Conservation (phyloP, 2,329 filamentous ascomycete species). For the Chaetomiaceae sp. region DNA sequence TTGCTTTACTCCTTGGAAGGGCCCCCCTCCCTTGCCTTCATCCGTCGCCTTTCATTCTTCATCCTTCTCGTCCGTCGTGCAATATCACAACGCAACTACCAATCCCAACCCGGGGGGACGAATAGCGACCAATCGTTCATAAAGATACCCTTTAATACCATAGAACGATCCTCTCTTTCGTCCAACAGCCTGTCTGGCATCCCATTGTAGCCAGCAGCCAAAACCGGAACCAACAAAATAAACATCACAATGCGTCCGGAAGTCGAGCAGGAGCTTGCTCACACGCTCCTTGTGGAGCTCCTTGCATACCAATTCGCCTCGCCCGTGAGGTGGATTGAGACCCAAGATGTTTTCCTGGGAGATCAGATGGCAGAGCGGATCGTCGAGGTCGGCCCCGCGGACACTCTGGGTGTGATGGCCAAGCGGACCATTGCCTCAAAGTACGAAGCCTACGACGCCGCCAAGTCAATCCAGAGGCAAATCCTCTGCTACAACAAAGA, state of each 20-base stretch:
- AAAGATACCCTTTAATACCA: conserved; percentile 2
- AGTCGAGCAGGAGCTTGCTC: conserved; percentile 97
- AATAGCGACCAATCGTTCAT: neutral
- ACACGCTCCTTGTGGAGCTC: conserved; percentile 96
- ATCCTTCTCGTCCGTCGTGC: neutral
- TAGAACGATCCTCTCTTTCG: neutral
- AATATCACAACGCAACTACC: neutral
- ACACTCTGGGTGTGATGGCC: conserved; percentile 96
- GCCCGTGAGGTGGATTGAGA: conserved; percentile 99
- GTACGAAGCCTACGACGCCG: conserved; percentile 97
- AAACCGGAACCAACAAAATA: conserved; percentile 12
- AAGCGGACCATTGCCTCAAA: conserved; percentile 93
- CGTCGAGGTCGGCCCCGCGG: conserved; percentile 93
- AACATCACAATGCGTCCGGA: conserved; percentile 78
- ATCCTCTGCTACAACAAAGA: conserved; percentile 99
- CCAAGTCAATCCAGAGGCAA: conserved; percentile 91
- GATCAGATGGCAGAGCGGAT: conserved; percentile 96
- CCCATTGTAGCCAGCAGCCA: neutral
- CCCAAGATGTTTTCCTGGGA: conserved; percentile 97
- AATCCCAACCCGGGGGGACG: too few relatives aligned
- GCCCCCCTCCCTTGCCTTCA: neutral
- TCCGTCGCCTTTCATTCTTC: neutral
- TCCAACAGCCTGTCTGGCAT: neutral
- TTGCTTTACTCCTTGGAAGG: conserved; percentile 4
- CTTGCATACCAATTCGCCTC: conserved; percentile 99